Evolutionary conservation across 2,329 filamentous ascomycete species (phyloP).

Genomic region (Phaeosphaeriaceae sp.): DNA sequence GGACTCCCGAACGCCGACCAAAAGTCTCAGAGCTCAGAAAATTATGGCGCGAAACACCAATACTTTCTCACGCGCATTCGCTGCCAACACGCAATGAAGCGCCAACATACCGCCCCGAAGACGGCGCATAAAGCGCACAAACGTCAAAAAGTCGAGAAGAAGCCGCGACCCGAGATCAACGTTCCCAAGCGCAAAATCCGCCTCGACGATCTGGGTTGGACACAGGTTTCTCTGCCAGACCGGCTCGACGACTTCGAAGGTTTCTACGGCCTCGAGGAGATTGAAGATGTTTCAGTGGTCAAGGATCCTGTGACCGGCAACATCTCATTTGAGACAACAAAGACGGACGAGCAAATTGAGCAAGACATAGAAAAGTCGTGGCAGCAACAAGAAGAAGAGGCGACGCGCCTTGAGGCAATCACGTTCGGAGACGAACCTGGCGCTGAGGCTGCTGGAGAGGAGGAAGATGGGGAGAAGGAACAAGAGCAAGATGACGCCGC

Average conservation of each 20-base stretch:
- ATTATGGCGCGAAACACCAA: constrained; percentile 13
- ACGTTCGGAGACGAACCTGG: constrained; percentile 23
- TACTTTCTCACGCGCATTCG: constrained; percentile 11
- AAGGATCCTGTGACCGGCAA: constrained; percentile 60
- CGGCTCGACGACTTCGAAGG: constrained; percentile 89
- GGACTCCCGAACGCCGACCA: constrained; percentile 34
- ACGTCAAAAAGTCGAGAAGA: constrained; percentile 49
- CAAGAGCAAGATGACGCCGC: constrained; percentile 12
- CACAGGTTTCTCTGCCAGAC: constrained; percentile 72
- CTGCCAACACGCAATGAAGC: constrained; percentile 41
- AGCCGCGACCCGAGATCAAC: constrained; percentile 17
- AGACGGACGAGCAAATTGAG: constrained; percentile 34
- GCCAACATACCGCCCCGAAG: constrained; percentile 46
- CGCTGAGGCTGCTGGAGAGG: constrained; percentile 9
- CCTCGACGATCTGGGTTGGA: constrained; percentile 66
- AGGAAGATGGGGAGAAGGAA: constrained; percentile 1
- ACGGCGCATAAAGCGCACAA: constrained; percentile 51
- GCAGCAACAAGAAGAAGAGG: constrained; percentile 29
- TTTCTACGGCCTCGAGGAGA: constrained; percentile 89
- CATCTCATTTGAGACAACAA: constrained; percentile 49
- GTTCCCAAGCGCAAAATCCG: constrained; percentile 43
- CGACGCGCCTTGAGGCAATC: constrained; percentile 27
- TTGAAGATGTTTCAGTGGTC: constrained; percentile 89
- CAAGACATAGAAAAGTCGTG: constrained; percentile 29
- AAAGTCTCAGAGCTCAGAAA: constrained; percentile 22